Base-by-base conservation (phyloP, 1,284 basidiomycete species). In the Trichosporon ovoides region DNA sequence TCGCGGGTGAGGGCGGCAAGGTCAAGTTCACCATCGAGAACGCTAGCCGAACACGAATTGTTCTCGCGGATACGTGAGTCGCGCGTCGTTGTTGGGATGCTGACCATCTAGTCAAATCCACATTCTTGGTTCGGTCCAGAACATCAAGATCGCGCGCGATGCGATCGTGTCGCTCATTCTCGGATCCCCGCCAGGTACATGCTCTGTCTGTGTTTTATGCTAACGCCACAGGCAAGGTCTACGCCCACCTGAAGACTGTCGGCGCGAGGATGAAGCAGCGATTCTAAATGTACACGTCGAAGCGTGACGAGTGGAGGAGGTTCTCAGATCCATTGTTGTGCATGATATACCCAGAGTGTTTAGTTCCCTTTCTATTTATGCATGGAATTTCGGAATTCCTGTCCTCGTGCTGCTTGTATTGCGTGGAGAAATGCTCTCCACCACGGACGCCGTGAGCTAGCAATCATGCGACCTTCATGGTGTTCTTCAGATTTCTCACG, bases 1-100 rank as follows among this genome's bases (percentile, higher is more conserved):
- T 98, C 72, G 95, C 95, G 9, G 95, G 95, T 11, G 93, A 98
- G 75, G 92, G 97, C 65, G 95, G 95, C 51, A 94, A 96, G 79
- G 98, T 95, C 3, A 92, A 97, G 73, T 98, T 97, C 77, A 95
- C 95, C 0, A 98, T 98, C 58, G 95, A 98, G 80, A 98, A 98
- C 70, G 85, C 93, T 2, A 94, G 88, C 68, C 84, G 95, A 59
- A 98, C 95, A 20, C 87, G 95, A 36, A 93, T 98, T 58, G 91
- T 98, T 34, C 84, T 98, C 38, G 95, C 95, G 20, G 95, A 98
- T 75, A 95, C 92, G 88, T 93, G 71, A 62, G 89, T 82, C 22
- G 36, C 24, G 13, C 5, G 20, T 16, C 2, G 24, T 7, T 10
- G 4, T 11, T n/a, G 34, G n/a, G 7, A 9, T 7, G 20, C 24